These are phyloP conservation scores for Stachybotrys echinatus DNA, from an alignment of 2,329 filamentous ascomycete species.

Conservation along the genomic window DNA sequence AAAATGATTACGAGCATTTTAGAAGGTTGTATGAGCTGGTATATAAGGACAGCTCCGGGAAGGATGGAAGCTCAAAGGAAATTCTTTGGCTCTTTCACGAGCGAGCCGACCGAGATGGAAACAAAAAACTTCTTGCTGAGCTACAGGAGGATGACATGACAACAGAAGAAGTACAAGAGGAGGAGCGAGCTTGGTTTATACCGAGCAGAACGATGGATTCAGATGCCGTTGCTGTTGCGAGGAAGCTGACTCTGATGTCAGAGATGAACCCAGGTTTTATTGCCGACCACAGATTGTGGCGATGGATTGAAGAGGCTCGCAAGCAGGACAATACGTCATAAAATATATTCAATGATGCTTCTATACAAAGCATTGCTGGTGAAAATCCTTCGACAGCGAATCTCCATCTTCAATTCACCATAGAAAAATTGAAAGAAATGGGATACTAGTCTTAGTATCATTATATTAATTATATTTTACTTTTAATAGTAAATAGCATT, in stretches of 20 bases:
- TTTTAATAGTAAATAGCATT: too few species aligned
- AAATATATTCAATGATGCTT: background rate
- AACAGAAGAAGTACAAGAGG: constrained; percentile 2
- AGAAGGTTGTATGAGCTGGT: constrained; percentile 7
- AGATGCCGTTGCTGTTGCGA: constrained; percentile 6
- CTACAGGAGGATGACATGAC: constrained; percentile 5
- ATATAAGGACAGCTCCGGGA: background rate
- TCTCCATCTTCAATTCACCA: too few species aligned
- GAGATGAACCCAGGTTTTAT: constrained; percentile 7
- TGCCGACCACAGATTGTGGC: constrained; percentile 1
- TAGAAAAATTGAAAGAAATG: too few species aligned
- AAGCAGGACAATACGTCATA: constrained; percentile 3
- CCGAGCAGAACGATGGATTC: constrained; percentile 4
- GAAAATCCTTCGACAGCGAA: background rate
- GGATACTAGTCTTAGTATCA: too few species aligned
- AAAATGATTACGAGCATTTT: constrained; percentile 10
- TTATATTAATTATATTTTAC: too few species aligned
- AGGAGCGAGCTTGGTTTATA: constrained; percentile 5
- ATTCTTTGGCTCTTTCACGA: constrained; percentile 8
- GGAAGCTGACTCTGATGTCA: constrained; percentile 7
- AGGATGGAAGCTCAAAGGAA: background rate
- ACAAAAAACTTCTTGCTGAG: constrained; percentile 5
- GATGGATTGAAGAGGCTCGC: constrained; percentile 1
- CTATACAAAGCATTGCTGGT: background rate
- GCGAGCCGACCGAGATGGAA: constrained; percentile 2